phyloP scores from a whole-genome alignment of 352 stramenopile genomes.

The Aphanomyces cochlioides region DNA sequence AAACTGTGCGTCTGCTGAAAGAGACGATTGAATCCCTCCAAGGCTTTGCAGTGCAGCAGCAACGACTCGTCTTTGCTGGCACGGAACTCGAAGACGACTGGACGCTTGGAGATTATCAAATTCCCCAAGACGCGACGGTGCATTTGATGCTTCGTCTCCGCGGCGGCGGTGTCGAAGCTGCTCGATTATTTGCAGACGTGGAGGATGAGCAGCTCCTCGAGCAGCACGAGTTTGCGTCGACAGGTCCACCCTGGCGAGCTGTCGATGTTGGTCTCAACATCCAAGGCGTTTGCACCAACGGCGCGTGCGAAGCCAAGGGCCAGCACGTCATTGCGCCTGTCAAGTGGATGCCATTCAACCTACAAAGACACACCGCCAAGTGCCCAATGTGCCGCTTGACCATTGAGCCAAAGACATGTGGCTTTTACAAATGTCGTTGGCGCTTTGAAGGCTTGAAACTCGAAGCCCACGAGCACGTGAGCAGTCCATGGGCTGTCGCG shows the following conservation, averaged over 20 bases:
- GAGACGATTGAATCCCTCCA: not conserved
- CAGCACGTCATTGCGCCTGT: not conserved
- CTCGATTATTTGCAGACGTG: not conserved
- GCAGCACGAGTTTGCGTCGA: not conserved
- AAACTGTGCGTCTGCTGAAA: not conserved
- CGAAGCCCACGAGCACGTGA: not conserved
- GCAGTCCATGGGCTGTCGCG: slow-evolving; percentile 6
- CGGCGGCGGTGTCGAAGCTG: no score
- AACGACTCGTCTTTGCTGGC: not conserved
- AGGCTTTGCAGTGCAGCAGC: not conserved
- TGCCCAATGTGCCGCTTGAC: not conserved
- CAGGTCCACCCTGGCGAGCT: not conserved
- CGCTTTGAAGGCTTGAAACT: slow-evolving; percentile 16
- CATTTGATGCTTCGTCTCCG: not conserved
- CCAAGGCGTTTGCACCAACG: not conserved
- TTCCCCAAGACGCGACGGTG: not conserved
- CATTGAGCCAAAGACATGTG: slow-evolving; percentile 5
- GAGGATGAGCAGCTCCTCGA: not conserved
- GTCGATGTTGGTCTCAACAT: slow-evolving; percentile 12
- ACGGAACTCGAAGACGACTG: not conserved
- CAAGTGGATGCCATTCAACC: not conserved
- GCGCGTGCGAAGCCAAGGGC: not conserved
- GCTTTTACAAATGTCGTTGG: slow-evolving; percentile 17
- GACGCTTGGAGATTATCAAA: not conserved
- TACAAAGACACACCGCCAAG: not conserved